These are phyloP conservation scores for Noccaea caerulescens DNA, from an alignment of 345 rosid genomes.

Conservation along the genomic window DNA sequence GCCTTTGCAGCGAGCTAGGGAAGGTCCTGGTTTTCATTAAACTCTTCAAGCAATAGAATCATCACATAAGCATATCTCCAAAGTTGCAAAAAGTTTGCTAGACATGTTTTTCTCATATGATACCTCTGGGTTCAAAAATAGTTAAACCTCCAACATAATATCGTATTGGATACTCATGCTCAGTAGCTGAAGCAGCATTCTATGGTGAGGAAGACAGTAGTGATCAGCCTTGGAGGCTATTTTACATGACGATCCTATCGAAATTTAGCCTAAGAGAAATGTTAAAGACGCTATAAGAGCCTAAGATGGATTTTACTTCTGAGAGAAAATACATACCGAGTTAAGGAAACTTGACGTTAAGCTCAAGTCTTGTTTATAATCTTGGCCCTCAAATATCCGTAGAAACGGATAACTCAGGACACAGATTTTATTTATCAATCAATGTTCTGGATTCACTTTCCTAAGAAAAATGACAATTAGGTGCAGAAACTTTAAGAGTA, in stretches of 20 bases:
- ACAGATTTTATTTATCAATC: conserved; percentile 12
- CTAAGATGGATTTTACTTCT: not conserved
- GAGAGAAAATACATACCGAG: not conserved
- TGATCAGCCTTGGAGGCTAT: not conserved
- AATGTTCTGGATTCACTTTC: not conserved
- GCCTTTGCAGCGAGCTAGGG: no score
- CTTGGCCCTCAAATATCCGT: not conserved
- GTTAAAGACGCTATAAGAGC: not conserved
- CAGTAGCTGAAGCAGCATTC: conserved; percentile 9
- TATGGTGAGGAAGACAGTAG: not conserved
- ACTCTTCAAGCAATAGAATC: no score
- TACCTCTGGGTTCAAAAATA: not conserved
- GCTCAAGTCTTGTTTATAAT: conserved; percentile 21
- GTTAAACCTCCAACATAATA: no score
- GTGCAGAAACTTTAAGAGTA: not conserved
- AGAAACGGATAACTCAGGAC: conserved; percentile 1
- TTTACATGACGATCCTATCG: not conserved
- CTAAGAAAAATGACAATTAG: not conserved
- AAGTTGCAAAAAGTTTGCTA: no score
- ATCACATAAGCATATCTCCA: no score
- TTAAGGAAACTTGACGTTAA: conserved; percentile 9
- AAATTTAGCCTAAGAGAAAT: not conserved
- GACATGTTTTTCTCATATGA: conserved; percentile 1
- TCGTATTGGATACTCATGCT: not conserved
- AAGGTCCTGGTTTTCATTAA: no score